These are phyloP conservation scores for Oleoguttula mirabilis DNA, from an alignment of 495 filamentous ascomycete genomes.

Conservation along the genomic window DNA sequence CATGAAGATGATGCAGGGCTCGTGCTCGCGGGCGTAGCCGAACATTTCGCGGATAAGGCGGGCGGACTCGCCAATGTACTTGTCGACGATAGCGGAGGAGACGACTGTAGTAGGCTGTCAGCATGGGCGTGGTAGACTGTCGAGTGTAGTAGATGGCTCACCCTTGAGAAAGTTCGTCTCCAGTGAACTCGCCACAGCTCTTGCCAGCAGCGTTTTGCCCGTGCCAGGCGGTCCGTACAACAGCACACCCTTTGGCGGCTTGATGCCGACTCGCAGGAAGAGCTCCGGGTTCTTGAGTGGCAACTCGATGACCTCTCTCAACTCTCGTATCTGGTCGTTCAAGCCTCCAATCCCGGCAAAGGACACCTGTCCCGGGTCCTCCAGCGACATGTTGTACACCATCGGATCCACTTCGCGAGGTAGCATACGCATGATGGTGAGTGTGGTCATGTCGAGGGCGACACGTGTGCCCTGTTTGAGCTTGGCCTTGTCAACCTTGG, in stretches of 20 bases:
- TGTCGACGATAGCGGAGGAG: constrained; percentile 99
- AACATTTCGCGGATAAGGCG: constrained; percentile 99
- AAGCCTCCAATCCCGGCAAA: constrained; percentile 98
- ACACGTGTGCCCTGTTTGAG: constrained; percentile 97
- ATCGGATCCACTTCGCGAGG: constrained; percentile 96
- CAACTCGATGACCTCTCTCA: constrained; percentile 95
- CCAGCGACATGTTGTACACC: constrained; percentile 99
- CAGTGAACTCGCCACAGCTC: constrained; percentile 90
- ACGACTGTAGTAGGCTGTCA: constrained; percentile 50
- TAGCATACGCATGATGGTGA: constrained; percentile 99
- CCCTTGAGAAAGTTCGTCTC: constrained; percentile 99
- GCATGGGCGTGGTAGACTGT: constrained; percentile 1
- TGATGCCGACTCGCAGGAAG: constrained; percentile 94
- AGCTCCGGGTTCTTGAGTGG: constrained; percentile 98
- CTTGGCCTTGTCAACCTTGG: constrained; percentile 92
- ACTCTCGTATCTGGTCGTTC: constrained; percentile 96
- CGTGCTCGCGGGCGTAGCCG: constrained; percentile 98
- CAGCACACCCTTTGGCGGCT: constrained; percentile 94
- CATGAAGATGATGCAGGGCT: constrained; percentile 99
- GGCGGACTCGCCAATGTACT: constrained; percentile 98
- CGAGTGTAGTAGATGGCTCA: constrained; percentile 25
- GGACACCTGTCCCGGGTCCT: constrained; percentile 94
- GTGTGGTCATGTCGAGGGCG: constrained; percentile 97
- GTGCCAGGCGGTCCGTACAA: constrained; percentile 97
- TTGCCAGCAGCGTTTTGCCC: constrained; percentile 88